These are phyloP conservation scores for Blastosporella zonata DNA, from an alignment of 1,284 basidiomycete genomes.

Conservation along the genomic window DNA sequence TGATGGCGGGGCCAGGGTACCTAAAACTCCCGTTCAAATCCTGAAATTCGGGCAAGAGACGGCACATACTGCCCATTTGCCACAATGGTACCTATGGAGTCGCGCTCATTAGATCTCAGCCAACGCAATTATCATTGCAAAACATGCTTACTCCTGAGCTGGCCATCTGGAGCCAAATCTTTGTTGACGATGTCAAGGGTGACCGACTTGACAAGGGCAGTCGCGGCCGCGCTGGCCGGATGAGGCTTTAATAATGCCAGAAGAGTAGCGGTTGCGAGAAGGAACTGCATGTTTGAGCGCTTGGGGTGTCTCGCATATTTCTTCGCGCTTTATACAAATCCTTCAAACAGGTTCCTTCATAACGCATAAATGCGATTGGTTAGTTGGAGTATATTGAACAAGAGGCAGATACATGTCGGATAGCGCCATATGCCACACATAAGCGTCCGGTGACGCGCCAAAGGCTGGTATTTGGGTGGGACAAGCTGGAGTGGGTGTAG, in stretches of 20 bases:
- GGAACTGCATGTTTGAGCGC: constrained; percentile 15
- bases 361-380: constrained; percentile 6
- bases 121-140: neutral
- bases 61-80: constrained; percentile 23
- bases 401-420: constrained; percentile 7
- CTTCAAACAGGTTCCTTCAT: neutral
- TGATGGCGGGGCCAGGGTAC: constrained; percentile 24
- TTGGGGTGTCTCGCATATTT: neutral
- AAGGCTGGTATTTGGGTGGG: neutral
- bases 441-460: neutral
- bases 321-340: constrained; percentile 10
- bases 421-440: neutral
- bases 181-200: constrained; percentile 27
- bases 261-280: constrained; percentile 14
- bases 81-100: constrained; percentile 15
- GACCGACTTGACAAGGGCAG: constrained; percentile 11
- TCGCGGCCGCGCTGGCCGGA: constrained; percentile 7
- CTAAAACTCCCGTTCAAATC: constrained; percentile 6
- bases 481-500: neutral
- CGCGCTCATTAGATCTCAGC: neutral
- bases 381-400: constrained; percentile 1
- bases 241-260: constrained; percentile 14
- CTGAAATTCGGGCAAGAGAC: too few relatives aligned
- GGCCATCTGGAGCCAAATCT: constrained; percentile 29
- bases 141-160: constrained; percentile 22